Base-by-base conservation (phyloP, 2,329 filamentous ascomycete genomes). In the Aspergillus pseudoterreus region DNA sequence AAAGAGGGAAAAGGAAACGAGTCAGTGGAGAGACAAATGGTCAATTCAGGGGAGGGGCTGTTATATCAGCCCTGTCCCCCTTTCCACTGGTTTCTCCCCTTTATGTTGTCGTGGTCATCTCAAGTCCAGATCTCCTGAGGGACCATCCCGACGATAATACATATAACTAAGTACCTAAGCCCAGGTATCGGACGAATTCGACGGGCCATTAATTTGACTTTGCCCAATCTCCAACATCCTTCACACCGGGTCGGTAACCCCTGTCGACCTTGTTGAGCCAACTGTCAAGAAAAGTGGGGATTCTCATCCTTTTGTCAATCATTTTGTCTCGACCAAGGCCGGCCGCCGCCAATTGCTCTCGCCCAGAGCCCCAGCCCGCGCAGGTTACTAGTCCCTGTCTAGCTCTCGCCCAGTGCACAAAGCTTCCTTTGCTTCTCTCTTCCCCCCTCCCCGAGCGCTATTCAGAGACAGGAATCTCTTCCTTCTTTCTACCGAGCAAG, bases 281-380 rank as follows among this genome's bases (percentile, higher is more conserved):
- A 49, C 44, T 46, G 50, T 55, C 46, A 49, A 39, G 27, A 53
- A 49, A 54, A 57, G 58, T 62, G 58, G 58, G 30, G 59, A 44
- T 38, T 35, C 49, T 54, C 51, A 49, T 54, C 54, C 57, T 50
- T 46, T 50, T 59, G 59, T 60, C 56, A 62, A 60, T 62, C 59
- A 50, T 54, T 54, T 48, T 53, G 54, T 58, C 56, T 56, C 54
- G 56, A 53, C 53, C 51, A 32, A 43, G 22, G 48, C 41, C 47
- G 22, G 48, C 41, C 47, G 49, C 49, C 49, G 47, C 49, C 47
- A 52, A 44, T 47, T 49, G 21, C 43, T 53, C 43, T 53, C 45
- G 44, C 33, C 47, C 39, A 35, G 36, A 47, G 43, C 47, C 33
- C 43, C 43, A 50, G 47, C 33, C 39, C 14, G 41, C 46, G 6